Conservation (phyloP, 495 filamentous ascomycete species). For the Neurospora sublineolata region DNA sequence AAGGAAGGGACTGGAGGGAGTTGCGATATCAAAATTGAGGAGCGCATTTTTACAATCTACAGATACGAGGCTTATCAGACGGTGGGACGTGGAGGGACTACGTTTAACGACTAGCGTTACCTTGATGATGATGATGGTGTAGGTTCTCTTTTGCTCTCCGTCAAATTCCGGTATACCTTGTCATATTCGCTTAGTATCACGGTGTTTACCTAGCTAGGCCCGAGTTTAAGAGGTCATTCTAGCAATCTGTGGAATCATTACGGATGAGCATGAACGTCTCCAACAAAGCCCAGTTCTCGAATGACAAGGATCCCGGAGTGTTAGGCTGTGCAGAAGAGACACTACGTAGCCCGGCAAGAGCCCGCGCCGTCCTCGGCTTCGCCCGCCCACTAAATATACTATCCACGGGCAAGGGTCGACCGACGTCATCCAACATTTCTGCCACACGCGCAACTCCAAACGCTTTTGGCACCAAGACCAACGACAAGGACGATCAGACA, state of each 20-base stretch:
- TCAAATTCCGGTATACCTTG: background rate
- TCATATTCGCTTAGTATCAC: background rate
- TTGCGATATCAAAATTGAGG: background rate
- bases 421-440: background rate
- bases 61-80: background rate
- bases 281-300: background rate
- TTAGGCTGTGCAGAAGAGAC: background rate
- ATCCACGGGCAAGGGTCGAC: background rate
- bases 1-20: background rate
- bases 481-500: background rate
- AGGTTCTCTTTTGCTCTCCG: background rate
- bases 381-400: background rate
- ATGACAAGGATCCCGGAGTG: background rate
- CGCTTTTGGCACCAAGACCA: background rate
- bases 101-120: background rate
- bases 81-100: background rate
- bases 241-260: background rate
- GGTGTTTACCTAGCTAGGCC: background rate
- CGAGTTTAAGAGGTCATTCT: background rate
- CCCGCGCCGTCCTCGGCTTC: background rate
- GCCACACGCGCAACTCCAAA: background rate
- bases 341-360: background rate
- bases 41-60: background rate
- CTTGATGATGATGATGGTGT: background rate
- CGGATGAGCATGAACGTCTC: background rate